phyloP scores from a whole-genome alignment of 164 flowering plant genomes.

The Taxillus chinensis region DNA sequence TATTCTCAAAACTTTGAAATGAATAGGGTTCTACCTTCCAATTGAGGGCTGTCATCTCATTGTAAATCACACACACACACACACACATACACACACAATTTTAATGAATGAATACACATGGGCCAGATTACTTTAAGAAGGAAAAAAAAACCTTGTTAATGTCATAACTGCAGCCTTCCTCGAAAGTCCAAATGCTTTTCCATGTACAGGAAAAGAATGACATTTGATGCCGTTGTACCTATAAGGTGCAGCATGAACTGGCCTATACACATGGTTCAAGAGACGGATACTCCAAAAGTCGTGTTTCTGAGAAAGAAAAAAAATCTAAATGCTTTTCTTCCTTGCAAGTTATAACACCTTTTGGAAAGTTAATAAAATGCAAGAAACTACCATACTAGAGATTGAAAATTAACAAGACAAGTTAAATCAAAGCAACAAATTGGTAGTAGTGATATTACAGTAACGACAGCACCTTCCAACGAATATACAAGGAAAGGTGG shows the following conservation, averaged over 20 bases:
- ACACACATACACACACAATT: neutral
- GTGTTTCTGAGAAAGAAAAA: conserved; percentile 25
- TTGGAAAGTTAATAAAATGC: neutral
- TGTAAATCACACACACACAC: neutral
- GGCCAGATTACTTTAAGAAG: neutral
- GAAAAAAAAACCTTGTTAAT: conserved; percentile 36
- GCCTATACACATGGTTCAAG: conserved; percentile 21
- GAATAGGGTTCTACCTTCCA: neutral
- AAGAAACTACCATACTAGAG: neutral
- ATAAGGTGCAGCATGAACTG: conserved; percentile 16
- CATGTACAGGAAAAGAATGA: conserved; percentile 35
- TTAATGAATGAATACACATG: no score
- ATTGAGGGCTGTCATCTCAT: neutral
- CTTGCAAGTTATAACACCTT: neutral
- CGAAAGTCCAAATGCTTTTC: conserved; percentile 27
- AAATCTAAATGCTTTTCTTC: neutral
- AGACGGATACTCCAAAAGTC: conserved; percentile 35
- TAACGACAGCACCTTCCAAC: no score
- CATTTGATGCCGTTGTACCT: conserved; percentile 37
- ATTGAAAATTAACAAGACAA: neutral
- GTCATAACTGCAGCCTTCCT: conserved; percentile 31
- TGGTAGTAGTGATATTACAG: no score
- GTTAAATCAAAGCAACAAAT: neutral
- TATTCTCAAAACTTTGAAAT: neutral
- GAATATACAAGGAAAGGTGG: no score